Evolutionary conservation across 176 grass and related monocot genomes (phyloP).

Genomic region (Tillandsia fasciculata): DNA sequence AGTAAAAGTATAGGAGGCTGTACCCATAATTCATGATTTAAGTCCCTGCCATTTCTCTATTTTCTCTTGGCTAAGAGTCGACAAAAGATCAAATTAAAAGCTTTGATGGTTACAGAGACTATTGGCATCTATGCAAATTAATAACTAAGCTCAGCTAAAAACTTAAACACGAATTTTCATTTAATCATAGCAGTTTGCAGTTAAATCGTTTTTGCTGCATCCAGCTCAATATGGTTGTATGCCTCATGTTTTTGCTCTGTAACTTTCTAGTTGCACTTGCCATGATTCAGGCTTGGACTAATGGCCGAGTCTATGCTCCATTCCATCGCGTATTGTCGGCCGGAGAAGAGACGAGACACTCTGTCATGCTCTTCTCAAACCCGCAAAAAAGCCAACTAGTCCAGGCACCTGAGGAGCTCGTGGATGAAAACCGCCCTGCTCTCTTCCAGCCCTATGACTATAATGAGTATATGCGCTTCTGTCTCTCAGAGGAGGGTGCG

Average conservation of each 20-base stretch:
- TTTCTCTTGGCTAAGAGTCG: too few relatives aligned
- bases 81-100: too few relatives aligned
- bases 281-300: conserved; percentile 54
- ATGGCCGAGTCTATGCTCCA: conserved; percentile 34
- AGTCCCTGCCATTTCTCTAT: too few relatives aligned
- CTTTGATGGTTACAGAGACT: too few relatives aligned
- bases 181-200: neutral
- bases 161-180: neutral
- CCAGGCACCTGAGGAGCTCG: conserved; percentile 34
- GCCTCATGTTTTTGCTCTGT: neutral
- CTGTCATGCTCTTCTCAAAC: conserved; percentile 47
- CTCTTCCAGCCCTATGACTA: conserved; percentile 33
- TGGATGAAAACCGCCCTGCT: conserved; percentile 41
- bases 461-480: neutral
- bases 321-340: conserved; percentile 38
- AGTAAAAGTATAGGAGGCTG: too few relatives aligned
- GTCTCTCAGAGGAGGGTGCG: neutral
- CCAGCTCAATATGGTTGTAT: neutral
- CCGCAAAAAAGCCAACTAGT: conserved; percentile 14
- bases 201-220: conserved; percentile 11
- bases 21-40: too few relatives aligned
- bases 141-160: too few relatives aligned
- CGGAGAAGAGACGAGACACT: conserved; percentile 41
- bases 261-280: neutral
- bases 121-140: too few relatives aligned